Evolutionary conservation across 2,329 filamentous ascomycete genomes (phyloP).

Genomic region (Polytolypa hystricis): DNA sequence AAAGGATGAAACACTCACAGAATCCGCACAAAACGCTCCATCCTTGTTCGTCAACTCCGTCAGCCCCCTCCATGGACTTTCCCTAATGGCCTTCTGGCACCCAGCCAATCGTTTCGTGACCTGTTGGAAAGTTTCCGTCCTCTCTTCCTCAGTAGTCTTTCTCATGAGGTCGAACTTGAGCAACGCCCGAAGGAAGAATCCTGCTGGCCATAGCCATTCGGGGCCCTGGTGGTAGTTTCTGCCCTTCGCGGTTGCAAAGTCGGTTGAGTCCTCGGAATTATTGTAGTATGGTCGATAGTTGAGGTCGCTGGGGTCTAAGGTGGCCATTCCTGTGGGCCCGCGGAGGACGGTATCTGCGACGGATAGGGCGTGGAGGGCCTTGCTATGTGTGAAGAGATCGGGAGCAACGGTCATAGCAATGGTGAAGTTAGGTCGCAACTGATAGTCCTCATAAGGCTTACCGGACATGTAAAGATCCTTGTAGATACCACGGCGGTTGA

Average conservation of each 20-base stretch:
- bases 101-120: conserved; percentile 70
- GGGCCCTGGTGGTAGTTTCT: conserved; percentile 97
- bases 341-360: conserved; percentile 69
- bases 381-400: conserved; percentile 66
- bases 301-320: conserved; percentile 78
- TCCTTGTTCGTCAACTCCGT: conserved; percentile 88
- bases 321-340: conserved; percentile 89
- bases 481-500: conserved; percentile 94
- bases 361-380: conserved; percentile 69
- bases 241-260: conserved; percentile 87
- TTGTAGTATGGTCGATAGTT: conserved; percentile 93
- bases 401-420: conserved; percentile 94
- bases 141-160: conserved; percentile 33
- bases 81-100: conserved; percentile 73
- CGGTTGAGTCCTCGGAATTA: conserved; percentile 84
- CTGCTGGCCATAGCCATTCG: conserved; percentile 96
- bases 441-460: conserved; percentile 96
- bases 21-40: conserved; percentile 74
- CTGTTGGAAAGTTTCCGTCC: conserved; percentile 71
- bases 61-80: conserved; percentile 78
- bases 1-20: conserved; percentile 47
- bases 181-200: conserved; percentile 85
- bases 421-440: conserved; percentile 85
- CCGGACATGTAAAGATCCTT: conserved; percentile 91
- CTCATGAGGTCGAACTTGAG: conserved; percentile 79